phyloP scores from a whole-genome alignment of 352 stramenopile genomes.

The Phytopythium sindhum region DNA sequence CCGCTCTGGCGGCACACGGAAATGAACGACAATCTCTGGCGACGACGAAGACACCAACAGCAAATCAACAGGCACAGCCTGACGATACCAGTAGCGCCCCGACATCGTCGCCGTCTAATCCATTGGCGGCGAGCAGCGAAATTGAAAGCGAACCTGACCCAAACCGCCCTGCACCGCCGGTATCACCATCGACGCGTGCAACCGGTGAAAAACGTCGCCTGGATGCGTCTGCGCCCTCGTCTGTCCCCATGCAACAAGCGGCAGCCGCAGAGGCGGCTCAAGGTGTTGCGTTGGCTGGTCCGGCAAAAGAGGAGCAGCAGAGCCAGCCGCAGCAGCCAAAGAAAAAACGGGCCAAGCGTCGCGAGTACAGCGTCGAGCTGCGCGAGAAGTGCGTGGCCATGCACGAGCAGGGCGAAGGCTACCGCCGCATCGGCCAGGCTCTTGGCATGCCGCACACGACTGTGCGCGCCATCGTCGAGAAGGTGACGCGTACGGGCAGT shows the following conservation, averaged over 20 bases:
- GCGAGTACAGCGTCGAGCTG: slow-evolving; percentile 52
- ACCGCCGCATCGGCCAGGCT: slow-evolving; percentile 52
- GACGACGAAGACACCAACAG: neutral
- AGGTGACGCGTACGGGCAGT: slow-evolving; percentile 47
- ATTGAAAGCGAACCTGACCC: neutral
- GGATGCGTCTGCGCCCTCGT: neutral
- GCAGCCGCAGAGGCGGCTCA: neutral
- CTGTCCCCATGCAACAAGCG: neutral
- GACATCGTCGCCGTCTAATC: neutral
- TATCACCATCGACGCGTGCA: neutral
- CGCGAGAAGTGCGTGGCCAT: slow-evolving; percentile 57
- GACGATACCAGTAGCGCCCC: neutral
- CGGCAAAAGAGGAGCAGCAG: neutral
- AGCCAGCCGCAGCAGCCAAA: neutral
- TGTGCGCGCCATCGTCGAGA: slow-evolving; percentile 69
- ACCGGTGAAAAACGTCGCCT: neutral
- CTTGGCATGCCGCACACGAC: slow-evolving; percentile 69
- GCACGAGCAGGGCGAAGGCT: slow-evolving; percentile 48
- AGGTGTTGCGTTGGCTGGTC: neutral
- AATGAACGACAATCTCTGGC: neutral
- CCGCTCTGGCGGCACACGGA: neutral
- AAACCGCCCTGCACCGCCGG: neutral
- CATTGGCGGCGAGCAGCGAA: neutral
- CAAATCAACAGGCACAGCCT: neutral
- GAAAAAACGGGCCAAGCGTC: slow-evolving; percentile 32